Evolutionary conservation across 176 grass and related monocot species (phyloP).

Genomic region (Aegilops speltoides): DNA sequence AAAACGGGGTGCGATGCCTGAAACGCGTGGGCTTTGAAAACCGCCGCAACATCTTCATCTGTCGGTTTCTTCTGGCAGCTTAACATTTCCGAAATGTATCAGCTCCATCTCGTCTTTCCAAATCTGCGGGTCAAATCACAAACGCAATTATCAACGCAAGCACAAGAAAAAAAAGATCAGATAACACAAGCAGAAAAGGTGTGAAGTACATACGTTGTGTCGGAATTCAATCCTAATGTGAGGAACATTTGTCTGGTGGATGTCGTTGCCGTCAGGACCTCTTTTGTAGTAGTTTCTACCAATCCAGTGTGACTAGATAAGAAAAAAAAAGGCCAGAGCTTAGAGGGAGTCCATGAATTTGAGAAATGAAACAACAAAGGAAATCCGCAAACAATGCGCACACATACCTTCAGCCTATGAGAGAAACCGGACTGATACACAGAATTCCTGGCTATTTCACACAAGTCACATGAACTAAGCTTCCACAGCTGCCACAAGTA

Average conservation of each 20-base stretch:
- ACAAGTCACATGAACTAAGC: conserved; percentile 81
- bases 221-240: conserved; percentile 92
- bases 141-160: not conserved
- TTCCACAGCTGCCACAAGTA: conserved; percentile 81
- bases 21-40: not conserved
- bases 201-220: conserved; percentile 43
- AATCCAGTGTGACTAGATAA: conserved; percentile 81
- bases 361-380: not conserved
- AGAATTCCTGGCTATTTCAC: conserved; percentile 96
- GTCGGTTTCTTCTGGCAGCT: conserved; percentile 62
- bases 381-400: too few relatives aligned
- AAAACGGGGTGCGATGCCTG: not conserved
- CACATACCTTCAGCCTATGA: conserved; percentile 89
- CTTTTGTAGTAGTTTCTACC: conserved; percentile 81
- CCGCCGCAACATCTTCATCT: conserved; percentile 39
- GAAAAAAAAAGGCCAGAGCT: conserved; percentile 19
- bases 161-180: not conserved
- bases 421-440: conserved; percentile 92
- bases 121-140: conserved; percentile 45
- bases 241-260: conserved; percentile 92
- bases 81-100: conserved; percentile 58
- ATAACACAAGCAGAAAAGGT: not conserved
- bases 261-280: conserved; percentile 78
- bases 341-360: not conserved
- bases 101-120: conserved; percentile 94